Conservation (phyloP, 2,329 filamentous ascomycete species). For the Exophiala sideris region DNA sequence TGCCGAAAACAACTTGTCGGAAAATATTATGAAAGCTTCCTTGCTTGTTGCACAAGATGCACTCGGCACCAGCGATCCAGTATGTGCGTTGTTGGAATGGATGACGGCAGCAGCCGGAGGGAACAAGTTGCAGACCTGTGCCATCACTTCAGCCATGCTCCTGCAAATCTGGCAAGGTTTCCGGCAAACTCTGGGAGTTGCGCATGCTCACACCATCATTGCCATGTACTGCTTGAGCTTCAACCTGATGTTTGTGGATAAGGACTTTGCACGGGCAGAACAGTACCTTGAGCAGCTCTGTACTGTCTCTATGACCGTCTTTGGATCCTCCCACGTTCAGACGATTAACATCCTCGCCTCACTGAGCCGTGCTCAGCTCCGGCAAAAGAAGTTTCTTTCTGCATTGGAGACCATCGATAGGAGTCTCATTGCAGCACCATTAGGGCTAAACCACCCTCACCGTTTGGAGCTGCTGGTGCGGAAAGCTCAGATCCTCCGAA, state of each 20-base stretch:
- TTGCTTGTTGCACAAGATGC: neutral
- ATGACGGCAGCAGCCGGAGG: slow-evolving; percentile 1
- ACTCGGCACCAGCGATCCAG: neutral
- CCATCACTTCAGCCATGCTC: neutral
- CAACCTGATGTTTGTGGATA: slow-evolving; percentile 2
- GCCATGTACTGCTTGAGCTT: slow-evolving; percentile 4
- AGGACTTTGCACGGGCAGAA: slow-evolving; percentile 2
- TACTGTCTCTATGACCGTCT: neutral
- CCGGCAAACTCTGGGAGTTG: neutral
- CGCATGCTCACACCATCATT: slow-evolving; percentile 4
- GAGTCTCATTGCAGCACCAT: slow-evolving; percentile 1
- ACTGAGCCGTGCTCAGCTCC: slow-evolving; percentile 2
- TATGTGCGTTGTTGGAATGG: slow-evolving; percentile 4
- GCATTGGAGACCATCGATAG: slow-evolving; percentile 1
- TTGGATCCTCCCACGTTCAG: neutral
- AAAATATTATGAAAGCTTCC: slow-evolving; percentile 1
- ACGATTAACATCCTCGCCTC: slow-evolving; percentile 6
- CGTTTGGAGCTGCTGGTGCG: slow-evolving; percentile 6
- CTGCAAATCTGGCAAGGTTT: no score
- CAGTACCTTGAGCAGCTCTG: neutral
- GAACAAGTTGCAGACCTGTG: neutral
- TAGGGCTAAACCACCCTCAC: slow-evolving; percentile 7
- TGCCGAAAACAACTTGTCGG: slow-evolving; percentile 3
- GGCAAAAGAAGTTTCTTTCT: neutral
- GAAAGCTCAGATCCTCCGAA: slow-evolving; percentile 4